Evolutionary conservation across 1,284 basidiomycete genomes (phyloP).

Genomic region (Ceratobasidium papillatum): DNA sequence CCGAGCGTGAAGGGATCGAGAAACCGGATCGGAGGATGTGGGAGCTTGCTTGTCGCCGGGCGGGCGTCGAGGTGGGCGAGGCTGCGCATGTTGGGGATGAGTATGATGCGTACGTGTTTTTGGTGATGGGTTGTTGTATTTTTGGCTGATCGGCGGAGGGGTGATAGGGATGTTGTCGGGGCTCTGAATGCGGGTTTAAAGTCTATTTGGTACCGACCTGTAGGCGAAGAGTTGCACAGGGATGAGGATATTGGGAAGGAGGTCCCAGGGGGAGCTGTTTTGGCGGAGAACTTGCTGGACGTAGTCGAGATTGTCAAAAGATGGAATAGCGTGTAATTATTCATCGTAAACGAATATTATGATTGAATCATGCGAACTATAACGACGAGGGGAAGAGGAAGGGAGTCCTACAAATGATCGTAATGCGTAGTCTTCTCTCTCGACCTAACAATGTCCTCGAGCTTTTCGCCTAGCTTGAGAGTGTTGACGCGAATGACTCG

Average conservation of each 20-base stretch:
- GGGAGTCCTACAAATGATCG: background rate
- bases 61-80: slow-evolving; percentile 54
- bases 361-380: background rate
- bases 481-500: slow-evolving; percentile 85
- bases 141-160: background rate
- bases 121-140: background rate
- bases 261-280: background rate
- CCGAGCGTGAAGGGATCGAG: slow-evolving; percentile 70
- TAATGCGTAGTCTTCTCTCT: slow-evolving; percentile 51
- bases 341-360: background rate
- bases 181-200: slow-evolving; percentile 60
- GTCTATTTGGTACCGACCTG: slow-evolving; percentile 27
- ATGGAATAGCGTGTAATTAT: slow-evolving; percentile 7
- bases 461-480: slow-evolving; percentile 78
- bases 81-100: slow-evolving; percentile 79
- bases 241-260: background rate
- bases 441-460: slow-evolving; percentile 67
- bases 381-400: background rate
- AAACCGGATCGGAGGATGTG: slow-evolving; percentile 73
- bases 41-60: slow-evolving; percentile 53
- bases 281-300: slow-evolving; percentile 1
- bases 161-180: slow-evolving; percentile 71
- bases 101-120: slow-evolving; percentile 60
- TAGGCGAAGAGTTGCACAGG: slow-evolving; percentile 2
- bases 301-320: slow-evolving; percentile 23